Conservation (phyloP, 106 monocot species). For the Dendrobium officinale region DNA sequence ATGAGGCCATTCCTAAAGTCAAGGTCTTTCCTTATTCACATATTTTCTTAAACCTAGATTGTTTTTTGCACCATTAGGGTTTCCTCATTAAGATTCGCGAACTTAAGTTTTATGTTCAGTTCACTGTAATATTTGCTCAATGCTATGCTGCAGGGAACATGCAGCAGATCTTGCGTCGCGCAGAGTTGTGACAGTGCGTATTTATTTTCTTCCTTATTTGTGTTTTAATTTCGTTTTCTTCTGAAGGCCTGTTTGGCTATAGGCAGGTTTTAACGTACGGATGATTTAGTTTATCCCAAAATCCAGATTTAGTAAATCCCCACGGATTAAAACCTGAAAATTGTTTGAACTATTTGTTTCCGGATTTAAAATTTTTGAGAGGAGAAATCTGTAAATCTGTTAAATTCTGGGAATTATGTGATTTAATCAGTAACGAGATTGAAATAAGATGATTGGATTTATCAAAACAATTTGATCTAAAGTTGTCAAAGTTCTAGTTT, state of each 20-base stretch:
- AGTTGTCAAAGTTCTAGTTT: too few relatives aligned
- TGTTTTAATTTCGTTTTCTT: not conserved
- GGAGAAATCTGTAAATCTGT: too few relatives aligned
- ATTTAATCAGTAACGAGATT: too few relatives aligned
- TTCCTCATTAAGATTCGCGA: not conserved
- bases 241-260: not conserved
- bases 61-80: not conserved
- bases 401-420: too few relatives aligned
- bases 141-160: conserved; percentile 25
- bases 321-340: too few relatives aligned
- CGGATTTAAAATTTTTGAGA: too few relatives aligned
- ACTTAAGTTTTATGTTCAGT: not conserved
- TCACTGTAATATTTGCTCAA: not conserved
- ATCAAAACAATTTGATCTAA: too few relatives aligned
- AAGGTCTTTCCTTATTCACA: not conserved
- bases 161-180: conserved; percentile 75
- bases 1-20: not conserved
- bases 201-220: not conserved
- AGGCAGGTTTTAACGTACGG: not conserved
- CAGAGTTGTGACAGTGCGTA: conserved; percentile 60
- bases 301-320: not conserved
- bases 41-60: not conserved
- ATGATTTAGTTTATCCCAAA: too few relatives aligned
- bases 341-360: too few relatives aligned
- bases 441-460: too few relatives aligned